Evolutionary conservation across 352 stramenopile species (phyloP), one percentile per base, ranked within the genome.

Genomic region (Globisporangium polare): DNA sequence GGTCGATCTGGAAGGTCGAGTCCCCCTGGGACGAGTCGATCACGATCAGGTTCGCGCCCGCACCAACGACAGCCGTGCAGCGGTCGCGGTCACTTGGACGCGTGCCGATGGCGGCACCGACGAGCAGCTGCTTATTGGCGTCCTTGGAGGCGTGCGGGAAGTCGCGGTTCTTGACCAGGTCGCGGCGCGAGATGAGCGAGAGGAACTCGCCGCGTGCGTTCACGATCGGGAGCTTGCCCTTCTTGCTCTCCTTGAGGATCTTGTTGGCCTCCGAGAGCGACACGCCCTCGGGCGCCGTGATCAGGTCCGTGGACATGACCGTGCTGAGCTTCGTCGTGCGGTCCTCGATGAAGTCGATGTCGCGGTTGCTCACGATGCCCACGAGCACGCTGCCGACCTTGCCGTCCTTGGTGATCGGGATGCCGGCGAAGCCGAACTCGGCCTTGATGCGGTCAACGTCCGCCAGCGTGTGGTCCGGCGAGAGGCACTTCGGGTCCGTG

Each of bases 11-110:
- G 77, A 88, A 95, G 22, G 96, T 88, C 55, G 97, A 99, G 79
- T 99, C 97, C 26, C 98, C 98, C 78, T 99, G 97, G 15, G 95
- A 99, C 57, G 96, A 99, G 82, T 99, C 98, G 47, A 99, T 98
- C 51, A 99, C 96, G 73, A 99, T 98, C 31, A 99, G 88, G 83
- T 99, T 98, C 18, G 98, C 97, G 33, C 97, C 97, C 22, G 96
- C 97, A 31, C 95, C 88, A 13, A 99, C 93, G 17, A 97, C 72
- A 26, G 89, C 80, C 17, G 78, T 72, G 54, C 94, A 97, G 41
- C 98, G 96, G 20, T 98, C 89, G 43, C 96, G 92, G 82, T 99
- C 98, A 53, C 96, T 87, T 2, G 88, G 97, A 42, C 98, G 90
- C 49, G 98, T 99, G 60, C 97, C 97, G 75, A 99, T 99, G n/a